Percentiles rank a stretch among this genome's conserved stretches.
phyloP scores from a whole-genome alignment of 495 filamentous ascomycete genomes.

The Aspergillus ostianus region DNA sequence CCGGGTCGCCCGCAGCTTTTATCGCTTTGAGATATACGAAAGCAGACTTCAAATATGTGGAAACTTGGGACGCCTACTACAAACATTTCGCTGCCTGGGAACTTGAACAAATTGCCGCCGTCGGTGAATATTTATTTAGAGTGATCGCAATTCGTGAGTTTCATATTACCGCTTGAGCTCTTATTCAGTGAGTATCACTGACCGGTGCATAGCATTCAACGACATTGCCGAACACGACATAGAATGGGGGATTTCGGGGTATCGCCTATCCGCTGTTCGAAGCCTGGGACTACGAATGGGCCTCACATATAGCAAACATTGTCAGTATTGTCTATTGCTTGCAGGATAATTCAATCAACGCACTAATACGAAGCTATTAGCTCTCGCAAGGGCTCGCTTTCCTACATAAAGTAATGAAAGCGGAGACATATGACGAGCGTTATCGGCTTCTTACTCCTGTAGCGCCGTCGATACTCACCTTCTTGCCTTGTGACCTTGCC shows the following conservation, averaged over 20 bases:
- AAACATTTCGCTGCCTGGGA: conserved; percentile 4
- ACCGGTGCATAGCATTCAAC: conserved; percentile 6
- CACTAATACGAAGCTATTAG: too few species aligned
- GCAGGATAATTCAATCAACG: too few species aligned
- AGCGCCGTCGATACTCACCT: too few species aligned
- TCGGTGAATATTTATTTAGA: conserved; percentile 8
- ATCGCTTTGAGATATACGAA: conserved; percentile 2
- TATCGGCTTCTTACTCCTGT: too few species aligned
- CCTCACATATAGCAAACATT: too few species aligned
- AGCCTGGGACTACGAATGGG: too few species aligned
- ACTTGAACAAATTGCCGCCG: conserved; percentile 6
- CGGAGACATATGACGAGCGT: background rate
- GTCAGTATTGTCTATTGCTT: too few species aligned
- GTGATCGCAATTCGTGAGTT: background rate
- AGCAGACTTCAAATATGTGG: conserved; percentile 4
- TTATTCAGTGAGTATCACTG: background rate
- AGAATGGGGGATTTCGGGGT: background rate
- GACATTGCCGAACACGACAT: conserved; percentile 10
- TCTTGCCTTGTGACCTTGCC: too few species aligned
- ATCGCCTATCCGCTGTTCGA: too few species aligned
- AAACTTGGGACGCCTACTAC: conserved; percentile 4
- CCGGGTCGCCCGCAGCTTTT: conserved; percentile 10
- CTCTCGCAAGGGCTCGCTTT: background rate
- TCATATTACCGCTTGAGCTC: too few species aligned
- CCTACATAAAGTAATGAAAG: background rate